phyloP scores from a whole-genome alignment of 768 basidiomycete species.

The Tulasnella calospora region DNA sequence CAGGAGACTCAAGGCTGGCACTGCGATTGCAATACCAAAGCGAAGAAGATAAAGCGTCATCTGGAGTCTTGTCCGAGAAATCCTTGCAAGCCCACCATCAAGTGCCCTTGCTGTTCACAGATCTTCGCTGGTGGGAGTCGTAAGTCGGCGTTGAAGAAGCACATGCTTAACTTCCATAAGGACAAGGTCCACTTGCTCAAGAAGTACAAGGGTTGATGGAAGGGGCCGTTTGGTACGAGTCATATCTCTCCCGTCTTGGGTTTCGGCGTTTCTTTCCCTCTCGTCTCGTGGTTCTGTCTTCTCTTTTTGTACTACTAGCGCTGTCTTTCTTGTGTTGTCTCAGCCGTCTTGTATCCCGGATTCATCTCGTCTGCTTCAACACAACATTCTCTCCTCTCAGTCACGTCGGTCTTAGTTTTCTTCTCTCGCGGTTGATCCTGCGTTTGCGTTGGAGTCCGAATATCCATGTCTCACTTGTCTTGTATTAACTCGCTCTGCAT shows the following conservation, averaged over 20 bases:
- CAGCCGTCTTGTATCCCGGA: background rate
- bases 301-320: background rate
- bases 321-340: background rate
- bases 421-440: background rate
- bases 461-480: no score
- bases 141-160: background rate
- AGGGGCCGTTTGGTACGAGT: background rate
- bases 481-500: no score
- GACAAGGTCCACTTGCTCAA: background rate
- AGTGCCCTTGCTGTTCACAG: background rate
- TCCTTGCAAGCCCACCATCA: background rate
- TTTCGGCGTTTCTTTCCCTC: background rate
- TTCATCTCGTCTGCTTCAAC: background rate
- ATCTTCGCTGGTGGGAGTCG: background rate
- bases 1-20: background rate
- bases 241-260: background rate
- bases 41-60: background rate
- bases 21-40: background rate
- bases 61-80: background rate
- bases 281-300: background rate
- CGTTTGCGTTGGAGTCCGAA: background rate
- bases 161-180: background rate
- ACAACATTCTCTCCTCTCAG: background rate
- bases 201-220: background rate
- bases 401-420: background rate